Evolutionary conservation across 108 stramenopile species (phyloP).

Genomic region (Pseudonitzschia pungens): DNA sequence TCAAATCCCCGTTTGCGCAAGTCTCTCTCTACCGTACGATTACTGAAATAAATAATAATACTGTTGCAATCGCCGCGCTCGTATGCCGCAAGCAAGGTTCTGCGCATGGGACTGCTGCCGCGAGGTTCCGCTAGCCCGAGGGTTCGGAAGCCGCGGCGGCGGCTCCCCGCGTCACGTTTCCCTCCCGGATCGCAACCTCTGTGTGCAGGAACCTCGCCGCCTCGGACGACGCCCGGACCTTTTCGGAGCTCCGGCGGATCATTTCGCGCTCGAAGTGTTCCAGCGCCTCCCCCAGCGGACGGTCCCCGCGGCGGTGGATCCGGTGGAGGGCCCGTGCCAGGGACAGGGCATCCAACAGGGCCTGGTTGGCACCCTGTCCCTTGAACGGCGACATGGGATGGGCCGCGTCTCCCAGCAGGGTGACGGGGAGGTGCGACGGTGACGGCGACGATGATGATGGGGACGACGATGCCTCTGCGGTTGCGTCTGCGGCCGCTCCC

Average conservation of each 20-base stretch:
- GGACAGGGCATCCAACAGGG: constrained; percentile 71
- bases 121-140: neutral
- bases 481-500: neutral
- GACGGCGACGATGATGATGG: neutral
- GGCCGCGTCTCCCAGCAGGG: constrained; percentile 78
- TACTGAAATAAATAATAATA: no score
- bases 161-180: constrained; percentile 68
- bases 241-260: constrained; percentile 51
- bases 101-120: no score
- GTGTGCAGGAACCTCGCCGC: constrained; percentile 73
- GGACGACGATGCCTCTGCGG: constrained; percentile 15
- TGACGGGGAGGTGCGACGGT: constrained; percentile 21
- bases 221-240: constrained; percentile 65
- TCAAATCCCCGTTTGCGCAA: no score
- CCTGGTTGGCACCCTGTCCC: constrained; percentile 89
- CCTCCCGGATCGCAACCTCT: constrained; percentile 53
- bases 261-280: constrained; percentile 61
- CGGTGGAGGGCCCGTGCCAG: constrained; percentile 56
- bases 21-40: no score
- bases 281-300: constrained; percentile 25
- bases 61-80: no score
- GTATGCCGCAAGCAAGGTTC: no score
- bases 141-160: constrained; percentile 13
- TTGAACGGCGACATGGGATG: constrained; percentile 90
- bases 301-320: neutral